Conservation (phyloP, 2,329 filamentous ascomycete species). For the Cladobotryum mycophilum region DNA sequence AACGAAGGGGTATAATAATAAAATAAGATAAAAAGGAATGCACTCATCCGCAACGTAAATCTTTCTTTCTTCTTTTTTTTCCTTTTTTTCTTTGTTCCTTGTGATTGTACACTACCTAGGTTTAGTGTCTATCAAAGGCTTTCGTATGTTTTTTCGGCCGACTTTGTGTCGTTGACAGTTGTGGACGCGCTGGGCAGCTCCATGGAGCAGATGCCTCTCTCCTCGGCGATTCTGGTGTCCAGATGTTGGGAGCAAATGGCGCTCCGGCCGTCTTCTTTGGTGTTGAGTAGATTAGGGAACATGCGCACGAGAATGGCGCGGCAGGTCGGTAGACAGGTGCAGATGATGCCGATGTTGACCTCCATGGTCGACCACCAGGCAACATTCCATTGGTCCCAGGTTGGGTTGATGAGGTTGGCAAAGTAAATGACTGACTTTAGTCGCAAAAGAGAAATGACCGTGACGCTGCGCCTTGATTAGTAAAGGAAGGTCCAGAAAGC, state of each 20-base stretch:
- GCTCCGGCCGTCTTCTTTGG: not conserved
- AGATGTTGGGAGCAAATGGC: not conserved
- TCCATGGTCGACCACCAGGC: conserved; percentile 31
- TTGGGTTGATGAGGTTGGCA: conserved; percentile 22
- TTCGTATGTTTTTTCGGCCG: not conserved
- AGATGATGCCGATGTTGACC: conserved; percentile 31
- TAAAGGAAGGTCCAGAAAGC: not conserved
- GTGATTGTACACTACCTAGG: no score
- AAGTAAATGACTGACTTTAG: conserved; percentile 24
- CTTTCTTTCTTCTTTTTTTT: no score
- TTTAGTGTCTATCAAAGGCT: no score
- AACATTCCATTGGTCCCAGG: conserved; percentile 24
- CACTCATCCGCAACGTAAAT: no score
- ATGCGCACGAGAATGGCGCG: conserved; percentile 24
- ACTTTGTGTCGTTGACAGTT: not conserved
- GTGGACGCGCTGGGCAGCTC: not conserved
- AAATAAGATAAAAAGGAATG: no score
- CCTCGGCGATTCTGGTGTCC: no score
- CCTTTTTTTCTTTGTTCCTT: no score
- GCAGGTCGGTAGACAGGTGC: conserved; percentile 28
- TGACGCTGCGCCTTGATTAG: conserved; percentile 19
- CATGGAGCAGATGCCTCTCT: not conserved
- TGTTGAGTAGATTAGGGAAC: conserved; percentile 14
- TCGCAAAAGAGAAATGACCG: conserved; percentile 25
- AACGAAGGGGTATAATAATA: no score